These are phyloP conservation scores for Scleroderma bovista DNA, from an alignment of 768 basidiomycete species.

Conservation along the genomic window DNA sequence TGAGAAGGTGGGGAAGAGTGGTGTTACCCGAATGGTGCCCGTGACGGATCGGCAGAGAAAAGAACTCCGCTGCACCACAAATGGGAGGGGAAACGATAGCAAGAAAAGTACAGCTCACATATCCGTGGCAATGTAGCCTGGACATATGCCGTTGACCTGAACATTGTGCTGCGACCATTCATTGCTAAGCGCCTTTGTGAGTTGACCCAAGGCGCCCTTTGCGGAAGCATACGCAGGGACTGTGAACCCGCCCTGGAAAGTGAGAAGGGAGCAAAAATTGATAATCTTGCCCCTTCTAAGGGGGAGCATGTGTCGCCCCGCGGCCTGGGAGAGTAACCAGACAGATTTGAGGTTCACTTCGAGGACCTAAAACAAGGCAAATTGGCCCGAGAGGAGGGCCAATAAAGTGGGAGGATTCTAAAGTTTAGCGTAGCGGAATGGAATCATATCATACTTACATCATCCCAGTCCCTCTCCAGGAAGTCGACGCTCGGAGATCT, in stretches of 20 bases:
- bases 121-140: conserved; percentile 86
- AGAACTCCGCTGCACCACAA: background rate
- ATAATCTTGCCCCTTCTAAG: conserved; percentile 67
- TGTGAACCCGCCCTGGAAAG: conserved; percentile 55
- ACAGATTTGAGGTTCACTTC: conserved; percentile 84
- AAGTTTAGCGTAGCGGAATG: conserved; percentile 15
- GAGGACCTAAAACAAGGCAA: conserved; percentile 50
- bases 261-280: conserved; percentile 54
- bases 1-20: background rate
- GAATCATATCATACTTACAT: conserved; percentile 41
- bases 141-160: conserved; percentile 84
- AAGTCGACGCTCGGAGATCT: conserved; percentile 60
- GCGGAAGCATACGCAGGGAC: conserved; percentile 91
- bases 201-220: conserved; percentile 80
- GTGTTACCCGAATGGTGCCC: background rate
- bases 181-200: conserved; percentile 88
- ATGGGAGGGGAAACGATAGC: conserved; percentile 4
- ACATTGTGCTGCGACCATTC: conserved; percentile 90
- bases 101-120: conserved; percentile 47
- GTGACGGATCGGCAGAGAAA: conserved; percentile 6
- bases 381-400: conserved; percentile 7
- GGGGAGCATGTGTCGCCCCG: conserved; percentile 86
- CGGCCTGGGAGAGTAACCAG: conserved; percentile 81
- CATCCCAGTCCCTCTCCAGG: conserved; percentile 65
- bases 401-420: conserved; percentile 2